Evolutionary conservation across 345 rosid genomes (phyloP).

Genomic region (Sisymbrium altissimum): DNA sequence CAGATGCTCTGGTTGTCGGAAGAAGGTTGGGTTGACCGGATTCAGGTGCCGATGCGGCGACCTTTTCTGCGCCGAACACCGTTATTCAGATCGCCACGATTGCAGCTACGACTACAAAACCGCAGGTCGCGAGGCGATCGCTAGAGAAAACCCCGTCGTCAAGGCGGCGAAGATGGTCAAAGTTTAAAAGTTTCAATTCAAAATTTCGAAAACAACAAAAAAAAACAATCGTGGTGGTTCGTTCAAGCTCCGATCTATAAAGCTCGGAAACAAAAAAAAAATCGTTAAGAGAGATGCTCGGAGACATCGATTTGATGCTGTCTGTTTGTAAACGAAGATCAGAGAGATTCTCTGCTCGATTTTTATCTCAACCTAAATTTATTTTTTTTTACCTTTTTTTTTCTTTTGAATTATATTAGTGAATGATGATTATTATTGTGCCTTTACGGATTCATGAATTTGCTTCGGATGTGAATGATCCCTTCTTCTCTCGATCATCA

Average conservation of each 20-base stretch:
- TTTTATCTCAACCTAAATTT: slow-evolving; percentile 16
- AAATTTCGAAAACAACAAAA: background rate
- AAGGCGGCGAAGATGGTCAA: slow-evolving; percentile 95
- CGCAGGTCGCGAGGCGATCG: slow-evolving; percentile 90
- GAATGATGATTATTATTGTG: slow-evolving; percentile 29
- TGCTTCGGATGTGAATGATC: slow-evolving; percentile 19
- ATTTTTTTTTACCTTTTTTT: background rate
- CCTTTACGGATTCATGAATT: slow-evolving; percentile 19
- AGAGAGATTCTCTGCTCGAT: slow-evolving; percentile 20
- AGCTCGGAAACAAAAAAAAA: background rate
- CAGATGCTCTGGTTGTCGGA: slow-evolving; percentile 82
- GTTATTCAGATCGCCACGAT: slow-evolving; percentile 93
- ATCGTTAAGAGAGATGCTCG: slow-evolving; percentile 19
- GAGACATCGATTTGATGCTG: slow-evolving; percentile 23
- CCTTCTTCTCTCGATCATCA: slow-evolving; percentile 12
- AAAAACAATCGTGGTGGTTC: slow-evolving; percentile 10
- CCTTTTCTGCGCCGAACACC: slow-evolving; percentile 86
- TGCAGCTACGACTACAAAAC: slow-evolving; percentile 91
- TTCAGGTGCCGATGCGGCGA: slow-evolving; percentile 96
- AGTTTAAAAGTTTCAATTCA: slow-evolving; percentile 41
- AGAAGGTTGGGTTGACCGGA: slow-evolving; percentile 93
- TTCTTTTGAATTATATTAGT: slow-evolving; percentile 24
- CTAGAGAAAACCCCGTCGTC: slow-evolving; percentile 89
- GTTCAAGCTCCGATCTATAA: slow-evolving; percentile 27
- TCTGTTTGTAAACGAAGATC: slow-evolving; percentile 23